Conservation (phyloP, 78 protist species). For the Planoprotostelium fungivorum region DNA sequence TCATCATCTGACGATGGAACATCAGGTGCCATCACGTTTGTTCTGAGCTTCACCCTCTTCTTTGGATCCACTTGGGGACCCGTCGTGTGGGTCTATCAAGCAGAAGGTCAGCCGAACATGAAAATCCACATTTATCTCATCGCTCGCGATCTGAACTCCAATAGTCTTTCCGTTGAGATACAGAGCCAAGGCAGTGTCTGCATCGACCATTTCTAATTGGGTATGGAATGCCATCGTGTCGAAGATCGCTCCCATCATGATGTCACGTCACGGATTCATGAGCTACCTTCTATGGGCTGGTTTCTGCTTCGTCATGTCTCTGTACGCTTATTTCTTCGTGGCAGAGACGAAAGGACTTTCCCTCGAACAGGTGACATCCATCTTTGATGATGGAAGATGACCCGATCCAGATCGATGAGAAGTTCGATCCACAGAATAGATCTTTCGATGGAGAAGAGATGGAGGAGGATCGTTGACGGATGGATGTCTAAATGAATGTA, state of each 20-base stretch:
- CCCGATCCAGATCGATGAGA: too few relatives aligned
- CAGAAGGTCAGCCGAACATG: too few relatives aligned
- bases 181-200: constrained; percentile 17
- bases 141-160: too few relatives aligned
- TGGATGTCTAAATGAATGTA: too few relatives aligned
- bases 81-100: constrained; percentile 8
- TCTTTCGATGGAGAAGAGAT: too few relatives aligned
- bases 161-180: constrained; percentile 13
- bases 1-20: too few relatives aligned
- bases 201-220: constrained; percentile 10
- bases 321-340: constrained; percentile 1
- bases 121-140: too few relatives aligned
- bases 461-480: too few relatives aligned
- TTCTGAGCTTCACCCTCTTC: too few relatives aligned
- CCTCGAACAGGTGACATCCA: constrained; percentile 4
- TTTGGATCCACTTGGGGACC: constrained; percentile 16
- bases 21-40: too few relatives aligned
- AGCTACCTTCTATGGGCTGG: constrained; percentile 6
- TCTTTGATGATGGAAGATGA: too few relatives aligned
- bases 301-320: constrained; percentile 9
- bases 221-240: constrained; percentile 7
- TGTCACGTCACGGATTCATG: neutral
- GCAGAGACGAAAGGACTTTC: constrained; percentile 10
- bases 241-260: constrained; percentile 7
- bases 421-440: too few relatives aligned